phyloP scores from a whole-genome alignment of 2,329 filamentous ascomycete genomes.

The Hypoxylon sp. region DNA sequence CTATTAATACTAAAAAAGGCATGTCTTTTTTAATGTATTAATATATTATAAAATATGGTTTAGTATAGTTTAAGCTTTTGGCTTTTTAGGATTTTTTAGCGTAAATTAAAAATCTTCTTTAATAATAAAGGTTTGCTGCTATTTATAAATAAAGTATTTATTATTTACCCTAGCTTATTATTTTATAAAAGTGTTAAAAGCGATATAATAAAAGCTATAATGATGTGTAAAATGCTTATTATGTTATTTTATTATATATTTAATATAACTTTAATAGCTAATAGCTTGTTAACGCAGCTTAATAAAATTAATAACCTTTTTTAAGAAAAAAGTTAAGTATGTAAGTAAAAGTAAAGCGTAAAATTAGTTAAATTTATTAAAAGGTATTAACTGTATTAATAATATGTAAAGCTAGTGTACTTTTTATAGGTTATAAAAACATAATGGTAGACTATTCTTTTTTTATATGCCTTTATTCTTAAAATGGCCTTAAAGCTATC shows the following conservation, averaged over 20 bases:
- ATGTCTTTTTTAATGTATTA: not conserved
- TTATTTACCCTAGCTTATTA: not conserved
- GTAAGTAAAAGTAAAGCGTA: not conserved
- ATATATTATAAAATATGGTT: not conserved
- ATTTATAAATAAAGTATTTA: not conserved
- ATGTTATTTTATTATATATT: not conserved
- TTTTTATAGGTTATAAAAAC: not conserved
- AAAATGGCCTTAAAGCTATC: not conserved
- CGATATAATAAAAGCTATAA: slow-evolving; percentile 1
- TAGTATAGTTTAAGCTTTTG: not conserved
- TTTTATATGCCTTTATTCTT: not conserved
- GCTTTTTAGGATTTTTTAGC: not conserved
- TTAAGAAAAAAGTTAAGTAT: not conserved
- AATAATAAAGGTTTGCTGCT: not conserved
- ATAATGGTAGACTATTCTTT: not conserved
- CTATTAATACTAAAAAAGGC: not conserved
- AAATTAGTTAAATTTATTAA: not conserved
- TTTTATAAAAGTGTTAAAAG: not conserved
- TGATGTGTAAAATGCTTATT: not conserved
- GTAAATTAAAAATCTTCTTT: not conserved
- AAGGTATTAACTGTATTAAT: not conserved
- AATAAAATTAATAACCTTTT: not conserved
- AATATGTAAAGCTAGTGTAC: not conserved
- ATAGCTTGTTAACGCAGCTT: not conserved
- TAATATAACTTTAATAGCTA: not conserved